Percentiles rank a stretch among this genome's conserved stretches.
Evolutionary conservation across 371 early-diverging fungal species (phyloP).

Genomic region (Mucor circinelloides): DNA sequence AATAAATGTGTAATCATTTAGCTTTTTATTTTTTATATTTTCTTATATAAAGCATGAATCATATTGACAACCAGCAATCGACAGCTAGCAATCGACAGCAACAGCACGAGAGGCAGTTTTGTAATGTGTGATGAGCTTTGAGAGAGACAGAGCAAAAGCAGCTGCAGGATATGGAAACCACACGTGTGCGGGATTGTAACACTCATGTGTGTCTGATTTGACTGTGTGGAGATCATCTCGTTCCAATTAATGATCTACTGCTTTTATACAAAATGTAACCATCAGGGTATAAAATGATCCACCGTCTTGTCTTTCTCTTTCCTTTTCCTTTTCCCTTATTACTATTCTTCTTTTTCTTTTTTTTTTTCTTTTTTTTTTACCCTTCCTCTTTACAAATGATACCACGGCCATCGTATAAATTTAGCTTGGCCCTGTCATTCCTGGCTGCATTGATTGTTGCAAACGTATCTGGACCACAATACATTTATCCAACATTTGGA

Average conservation of each 20-base stretch:
- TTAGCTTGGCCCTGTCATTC: conserved; percentile 20
- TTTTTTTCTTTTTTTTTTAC: not conserved
- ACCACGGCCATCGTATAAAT: not conserved
- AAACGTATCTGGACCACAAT: conserved; percentile 51
- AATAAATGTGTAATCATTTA: conserved; percentile 11
- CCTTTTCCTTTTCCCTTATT: not conserved
- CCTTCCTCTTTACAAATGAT: not conserved
- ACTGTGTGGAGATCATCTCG: not conserved
- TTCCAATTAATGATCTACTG: not conserved
- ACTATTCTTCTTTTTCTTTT: not conserved
- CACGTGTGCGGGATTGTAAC: not conserved
- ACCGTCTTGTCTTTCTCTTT: not conserved
- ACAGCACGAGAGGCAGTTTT: too few relatives aligned
- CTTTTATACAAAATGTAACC: not conserved
- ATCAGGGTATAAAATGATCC: not conserved
- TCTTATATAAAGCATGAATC: not conserved
- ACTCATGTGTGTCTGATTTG: not conserved
- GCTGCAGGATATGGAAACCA: not conserved
- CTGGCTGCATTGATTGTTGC: conserved; percentile 40
- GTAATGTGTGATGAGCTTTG: not conserved
- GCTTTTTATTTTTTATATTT: not conserved
- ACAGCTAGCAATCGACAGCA: not conserved
- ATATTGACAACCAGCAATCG: not conserved
- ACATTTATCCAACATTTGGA: conserved; percentile 48
- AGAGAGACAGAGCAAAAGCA: not conserved